Evolutionary conservation across 73 alveolate genomes (phyloP).

Genomic region (Paramecium bursaria): DNA sequence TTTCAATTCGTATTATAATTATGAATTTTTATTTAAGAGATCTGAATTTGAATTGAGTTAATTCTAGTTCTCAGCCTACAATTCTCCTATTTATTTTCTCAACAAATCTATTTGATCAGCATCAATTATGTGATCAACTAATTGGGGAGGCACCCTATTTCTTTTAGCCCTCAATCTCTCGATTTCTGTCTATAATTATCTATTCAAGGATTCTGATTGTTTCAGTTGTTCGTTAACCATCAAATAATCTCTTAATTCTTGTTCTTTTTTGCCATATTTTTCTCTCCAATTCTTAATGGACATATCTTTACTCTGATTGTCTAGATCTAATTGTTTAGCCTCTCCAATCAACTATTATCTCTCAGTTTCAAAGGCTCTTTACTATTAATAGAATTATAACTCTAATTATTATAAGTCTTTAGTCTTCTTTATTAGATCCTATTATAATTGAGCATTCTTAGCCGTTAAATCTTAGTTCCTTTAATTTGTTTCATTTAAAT

Average conservation of each 20-base stretch:
- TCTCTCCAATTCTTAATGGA: conserved; percentile 32
- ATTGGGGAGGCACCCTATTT: not conserved
- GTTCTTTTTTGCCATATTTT: conserved; percentile 22
- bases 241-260: conserved; percentile 14
- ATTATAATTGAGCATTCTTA: not conserved
- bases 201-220: too few relatives aligned
- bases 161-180: not conserved
- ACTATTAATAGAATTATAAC: not conserved
- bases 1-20: conserved; percentile 7
- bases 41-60: conserved; percentile 17
- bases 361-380: not conserved
- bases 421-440: not conserved
- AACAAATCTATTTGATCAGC: not conserved
- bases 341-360: not conserved
- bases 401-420: not conserved
- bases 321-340: not conserved
- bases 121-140: not conserved
- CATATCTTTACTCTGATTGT: not conserved
- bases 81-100: not conserved
- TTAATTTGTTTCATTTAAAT: not conserved
- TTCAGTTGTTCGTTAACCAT: not conserved
- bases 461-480: not conserved
- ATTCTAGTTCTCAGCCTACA: too few relatives aligned
- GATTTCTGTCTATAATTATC: not conserved
- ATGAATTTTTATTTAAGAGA: conserved; percentile 4